Conservation (phyloP, 2,329 filamentous ascomycete species). For the Mycosphaerella sp. region DNA sequence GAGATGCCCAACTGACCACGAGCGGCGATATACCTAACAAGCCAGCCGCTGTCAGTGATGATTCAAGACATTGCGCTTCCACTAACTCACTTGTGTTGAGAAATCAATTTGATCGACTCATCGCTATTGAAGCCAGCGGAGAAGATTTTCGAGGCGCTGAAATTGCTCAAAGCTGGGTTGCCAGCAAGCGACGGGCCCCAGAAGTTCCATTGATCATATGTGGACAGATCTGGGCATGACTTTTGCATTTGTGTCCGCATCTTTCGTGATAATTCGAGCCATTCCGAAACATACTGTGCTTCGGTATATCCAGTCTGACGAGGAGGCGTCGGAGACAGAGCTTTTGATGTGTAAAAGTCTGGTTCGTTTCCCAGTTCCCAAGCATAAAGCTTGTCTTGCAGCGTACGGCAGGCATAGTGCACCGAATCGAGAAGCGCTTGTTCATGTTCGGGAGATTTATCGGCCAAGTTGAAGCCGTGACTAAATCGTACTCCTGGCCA, state of each 20-base stretch:
- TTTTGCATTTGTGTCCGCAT: slow-evolving; percentile 45
- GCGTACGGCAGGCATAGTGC: slow-evolving; percentile 51
- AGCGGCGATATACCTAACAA: slow-evolving; percentile 57
- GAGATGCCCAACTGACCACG: slow-evolving; percentile 51
- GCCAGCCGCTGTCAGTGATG: slow-evolving; percentile 5
- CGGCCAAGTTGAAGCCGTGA: slow-evolving; percentile 56
- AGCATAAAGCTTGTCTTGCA: slow-evolving; percentile 48
- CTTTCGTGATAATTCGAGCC: slow-evolving; percentile 49
- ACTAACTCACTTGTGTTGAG: slow-evolving; percentile 52
- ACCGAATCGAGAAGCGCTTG: slow-evolving; percentile 51
- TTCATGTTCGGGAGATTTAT: slow-evolving; percentile 49
- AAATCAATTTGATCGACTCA: slow-evolving; percentile 49
- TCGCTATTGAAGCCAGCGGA: slow-evolving; percentile 47
- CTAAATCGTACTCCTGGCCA: slow-evolving; percentile 52
- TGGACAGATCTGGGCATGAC: slow-evolving; percentile 47
- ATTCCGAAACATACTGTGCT: slow-evolving; percentile 51
- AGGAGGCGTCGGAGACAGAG: slow-evolving; percentile 49
- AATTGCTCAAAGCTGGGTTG: slow-evolving; percentile 38
- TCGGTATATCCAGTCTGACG: slow-evolving; percentile 46
- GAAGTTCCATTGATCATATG: slow-evolving; percentile 43
- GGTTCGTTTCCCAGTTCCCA: slow-evolving; percentile 63
- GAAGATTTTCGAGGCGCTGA: slow-evolving; percentile 49
- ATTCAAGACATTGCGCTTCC: not conserved
- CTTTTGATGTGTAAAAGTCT: slow-evolving; percentile 51
- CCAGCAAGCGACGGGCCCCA: slow-evolving; percentile 56